These are phyloP conservation scores for Suillus paluster DNA, from an alignment of 768 basidiomycete species.

Conservation along the genomic window DNA sequence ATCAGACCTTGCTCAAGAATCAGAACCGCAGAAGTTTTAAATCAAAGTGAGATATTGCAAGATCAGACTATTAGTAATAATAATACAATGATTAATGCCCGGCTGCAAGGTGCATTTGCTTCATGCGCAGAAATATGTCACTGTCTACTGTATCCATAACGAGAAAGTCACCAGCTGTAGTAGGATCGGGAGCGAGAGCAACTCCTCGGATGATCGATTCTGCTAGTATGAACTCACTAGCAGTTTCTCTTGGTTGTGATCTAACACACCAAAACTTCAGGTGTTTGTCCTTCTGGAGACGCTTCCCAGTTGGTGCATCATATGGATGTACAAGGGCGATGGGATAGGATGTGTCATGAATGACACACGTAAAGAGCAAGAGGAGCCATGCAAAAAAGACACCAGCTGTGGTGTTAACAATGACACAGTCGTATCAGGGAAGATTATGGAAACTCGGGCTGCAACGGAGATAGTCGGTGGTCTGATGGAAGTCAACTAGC, in stretches of 20 bases:
- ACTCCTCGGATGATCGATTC: constrained; percentile 37
- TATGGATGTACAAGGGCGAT: constrained; percentile 25
- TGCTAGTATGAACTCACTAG: constrained; percentile 28
- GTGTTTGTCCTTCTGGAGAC: constrained; percentile 24
- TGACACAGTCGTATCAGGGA: constrained; percentile 32
- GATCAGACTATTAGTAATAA: too few relatives aligned
- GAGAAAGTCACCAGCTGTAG: constrained; percentile 3
- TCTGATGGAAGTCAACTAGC: constrained; percentile 29
- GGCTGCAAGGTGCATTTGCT: not conserved
- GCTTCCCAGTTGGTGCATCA: constrained; percentile 13
- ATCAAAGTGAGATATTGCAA: too few relatives aligned
- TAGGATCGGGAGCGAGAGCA: constrained; percentile 25
- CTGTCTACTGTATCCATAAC: constrained; percentile 5
- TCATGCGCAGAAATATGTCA: constrained; percentile 3
- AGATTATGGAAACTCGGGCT: constrained; percentile 33
- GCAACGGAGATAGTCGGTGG: constrained; percentile 32
- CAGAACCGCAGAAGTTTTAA: too few relatives aligned
- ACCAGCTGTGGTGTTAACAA: constrained; percentile 21
- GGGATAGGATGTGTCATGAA: constrained; percentile 13
- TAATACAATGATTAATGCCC: not conserved
- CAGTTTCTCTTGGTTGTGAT: constrained; percentile 4
- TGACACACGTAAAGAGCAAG: constrained; percentile 22
- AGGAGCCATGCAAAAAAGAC: constrained; percentile 24
- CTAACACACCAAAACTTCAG: constrained; percentile 25
- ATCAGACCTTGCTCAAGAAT: too few relatives aligned